These are phyloP conservation scores for Echeveria elegans DNA, from an alignment of 164 flowering plant species.

Conservation along the genomic window DNA sequence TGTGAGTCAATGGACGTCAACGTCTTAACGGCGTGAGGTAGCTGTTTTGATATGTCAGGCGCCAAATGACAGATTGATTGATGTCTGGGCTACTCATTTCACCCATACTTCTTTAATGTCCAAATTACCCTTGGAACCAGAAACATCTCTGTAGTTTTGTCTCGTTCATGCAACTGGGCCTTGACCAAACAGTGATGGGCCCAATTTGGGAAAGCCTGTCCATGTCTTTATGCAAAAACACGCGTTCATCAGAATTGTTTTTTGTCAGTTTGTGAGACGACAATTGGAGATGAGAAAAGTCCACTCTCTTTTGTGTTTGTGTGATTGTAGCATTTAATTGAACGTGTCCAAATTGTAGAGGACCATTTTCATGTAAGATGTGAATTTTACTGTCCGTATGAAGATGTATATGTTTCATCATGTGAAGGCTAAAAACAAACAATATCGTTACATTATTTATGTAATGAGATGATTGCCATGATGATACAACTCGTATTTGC, in stretches of 20 bases:
- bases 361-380: background rate
- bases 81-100: slow-evolving; percentile 1
- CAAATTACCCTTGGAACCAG: background rate
- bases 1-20: background rate
- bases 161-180: background rate
- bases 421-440: background rate
- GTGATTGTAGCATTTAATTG: background rate
- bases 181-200: background rate
- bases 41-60: slow-evolving; percentile 4
- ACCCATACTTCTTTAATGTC: too few relatives aligned
- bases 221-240: slow-evolving; percentile 2
- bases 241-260: background rate
- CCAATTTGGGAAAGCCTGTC: background rate
- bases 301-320: background rate
- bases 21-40: background rate
- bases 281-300: background rate
- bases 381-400: too few relatives aligned
- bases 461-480: too few relatives aligned
- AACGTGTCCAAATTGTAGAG: background rate
- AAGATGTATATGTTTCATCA: background rate
- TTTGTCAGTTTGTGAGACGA: background rate
- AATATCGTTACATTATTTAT: too few relatives aligned
- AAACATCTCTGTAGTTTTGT: background rate
- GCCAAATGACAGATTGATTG: slow-evolving; percentile 5
- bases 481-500: too few relatives aligned